phyloP scores from a whole-genome alignment of 805 yeast genomes.

The Komagataella pseudopastoris region DNA sequence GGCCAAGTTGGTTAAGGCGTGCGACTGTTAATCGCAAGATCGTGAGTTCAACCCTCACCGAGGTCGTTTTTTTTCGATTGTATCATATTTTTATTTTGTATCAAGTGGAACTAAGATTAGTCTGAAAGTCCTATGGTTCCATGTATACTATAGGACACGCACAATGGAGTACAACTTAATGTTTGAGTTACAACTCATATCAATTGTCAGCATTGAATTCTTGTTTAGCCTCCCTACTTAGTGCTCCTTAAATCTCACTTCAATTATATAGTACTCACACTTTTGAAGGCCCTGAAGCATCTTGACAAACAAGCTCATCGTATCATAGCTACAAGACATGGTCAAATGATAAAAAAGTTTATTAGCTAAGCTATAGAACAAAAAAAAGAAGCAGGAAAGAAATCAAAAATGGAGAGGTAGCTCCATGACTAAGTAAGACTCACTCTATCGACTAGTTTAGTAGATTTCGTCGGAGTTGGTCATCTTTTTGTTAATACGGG shows the following conservation, averaged over 20 bases:
- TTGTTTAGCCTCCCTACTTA: too few relatives aligned
- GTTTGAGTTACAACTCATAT: too few relatives aligned
- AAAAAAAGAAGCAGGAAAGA: not conserved
- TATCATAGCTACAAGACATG: not conserved
- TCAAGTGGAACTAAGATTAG: not conserved
- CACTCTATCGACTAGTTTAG: not conserved
- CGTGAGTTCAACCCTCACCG: slow-evolving; percentile 50
- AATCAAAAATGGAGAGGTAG: not conserved
- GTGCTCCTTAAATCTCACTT: too few relatives aligned
- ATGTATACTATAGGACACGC: not conserved
- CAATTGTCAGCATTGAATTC: too few relatives aligned
- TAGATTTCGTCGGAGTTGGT: slow-evolving; percentile 5
- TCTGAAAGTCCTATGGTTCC: not conserved
- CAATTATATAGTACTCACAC: too few relatives aligned
- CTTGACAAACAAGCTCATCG: too few relatives aligned
- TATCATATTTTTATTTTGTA: too few relatives aligned
- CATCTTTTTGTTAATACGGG: slow-evolving; percentile 9
- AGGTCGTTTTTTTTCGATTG: slow-evolving; percentile 21
- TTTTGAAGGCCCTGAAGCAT: too few relatives aligned
- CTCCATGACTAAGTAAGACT: not conserved
- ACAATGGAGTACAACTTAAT: too few relatives aligned
- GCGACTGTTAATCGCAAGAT: slow-evolving; percentile 55
- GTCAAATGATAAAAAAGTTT: not conserved
- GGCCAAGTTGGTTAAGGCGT: slow-evolving; percentile 51
- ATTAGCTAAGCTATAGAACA: not conserved